A percentile compares a stretch with the other conserved stretches of the same genome.
phyloP scores from a whole-genome alignment of 192 early-diverging fungal species.

The Physocladia obscura region DNA sequence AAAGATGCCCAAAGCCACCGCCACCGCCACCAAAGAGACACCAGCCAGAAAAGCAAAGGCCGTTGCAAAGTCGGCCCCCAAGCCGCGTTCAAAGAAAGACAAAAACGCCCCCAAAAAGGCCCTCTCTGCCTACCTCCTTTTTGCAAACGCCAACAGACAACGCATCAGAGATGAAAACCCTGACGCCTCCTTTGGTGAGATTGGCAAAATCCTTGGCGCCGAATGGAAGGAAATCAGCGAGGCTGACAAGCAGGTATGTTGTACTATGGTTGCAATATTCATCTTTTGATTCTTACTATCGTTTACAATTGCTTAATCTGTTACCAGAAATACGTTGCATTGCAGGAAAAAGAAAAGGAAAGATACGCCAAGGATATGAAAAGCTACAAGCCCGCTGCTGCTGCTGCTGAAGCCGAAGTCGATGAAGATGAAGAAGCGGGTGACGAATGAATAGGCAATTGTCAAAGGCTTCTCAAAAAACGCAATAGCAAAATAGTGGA shows the following conservation, averaged over 20 bases:
- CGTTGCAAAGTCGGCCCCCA: slow-evolving; percentile 50
- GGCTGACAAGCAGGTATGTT: slow-evolving; percentile 46
- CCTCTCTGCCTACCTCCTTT: slow-evolving; percentile 89
- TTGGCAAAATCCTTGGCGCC: slow-evolving; percentile 74
- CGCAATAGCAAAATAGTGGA: not conserved
- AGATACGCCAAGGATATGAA: slow-evolving; percentile 37
- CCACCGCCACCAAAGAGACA: too few relatives aligned
- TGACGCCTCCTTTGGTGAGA: slow-evolving; percentile 52
- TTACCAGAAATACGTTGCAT: slow-evolving; percentile 42
- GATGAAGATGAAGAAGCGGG: slow-evolving; percentile 16
- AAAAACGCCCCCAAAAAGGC: slow-evolving; percentile 87
- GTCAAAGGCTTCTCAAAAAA: not conserved
- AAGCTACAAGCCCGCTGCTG: slow-evolving; percentile 25
- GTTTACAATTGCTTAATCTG: not conserved
- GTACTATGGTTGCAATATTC: not conserved
- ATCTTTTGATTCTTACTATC: not conserved
- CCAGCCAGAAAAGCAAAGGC: slow-evolving; percentile 31
- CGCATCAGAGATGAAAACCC: slow-evolving; percentile 81
- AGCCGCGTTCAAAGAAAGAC: slow-evolving; percentile 75
- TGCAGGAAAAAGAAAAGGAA: slow-evolving; percentile 47
- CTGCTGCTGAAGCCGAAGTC: not conserved
- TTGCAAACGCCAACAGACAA: slow-evolving; percentile 78
- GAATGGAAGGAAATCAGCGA: slow-evolving; percentile 64
- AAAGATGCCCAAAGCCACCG: not conserved
- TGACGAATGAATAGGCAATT: not conserved